These are phyloP conservation scores for Microdochium bolleyi DNA, from an alignment of 2,329 filamentous ascomycete genomes.

Conservation along the genomic window DNA sequence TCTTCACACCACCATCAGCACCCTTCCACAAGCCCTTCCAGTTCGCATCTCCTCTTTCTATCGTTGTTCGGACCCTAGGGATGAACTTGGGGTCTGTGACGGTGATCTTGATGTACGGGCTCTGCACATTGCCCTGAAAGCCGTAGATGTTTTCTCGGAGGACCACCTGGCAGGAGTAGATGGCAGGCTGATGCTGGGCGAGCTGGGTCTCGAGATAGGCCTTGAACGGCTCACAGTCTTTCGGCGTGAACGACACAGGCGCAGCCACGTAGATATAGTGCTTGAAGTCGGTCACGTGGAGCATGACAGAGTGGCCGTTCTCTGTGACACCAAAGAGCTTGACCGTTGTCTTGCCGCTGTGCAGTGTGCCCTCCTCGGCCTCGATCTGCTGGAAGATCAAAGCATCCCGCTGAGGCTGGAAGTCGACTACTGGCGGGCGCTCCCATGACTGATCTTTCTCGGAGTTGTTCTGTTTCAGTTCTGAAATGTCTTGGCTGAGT, in stretches of 20 bases:
- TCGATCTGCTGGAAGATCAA: constrained; percentile 96
- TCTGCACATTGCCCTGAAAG: constrained; percentile 88
- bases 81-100: constrained; percentile 86
- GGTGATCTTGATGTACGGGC: constrained; percentile 87
- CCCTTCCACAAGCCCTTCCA: constrained; percentile 86
- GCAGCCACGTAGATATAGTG: constrained; percentile 95
- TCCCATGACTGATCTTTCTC: constrained; percentile 95
- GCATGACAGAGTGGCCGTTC: constrained; percentile 78
- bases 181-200: constrained; percentile 63
- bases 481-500: constrained; percentile 86
- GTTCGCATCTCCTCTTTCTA: constrained; percentile 72
- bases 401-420: constrained; percentile 51
- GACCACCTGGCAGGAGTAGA: constrained; percentile 74
- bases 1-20: constrained; percentile 64
- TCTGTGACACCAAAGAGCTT: constrained; percentile 90
- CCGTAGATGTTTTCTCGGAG: constrained; percentile 88
- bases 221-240: constrained; percentile 73
- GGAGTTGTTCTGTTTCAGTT: constrained; percentile 75
- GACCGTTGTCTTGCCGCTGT: constrained; percentile 68
- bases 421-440: constrained; percentile 44
- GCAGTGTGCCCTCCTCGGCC: constrained; percentile 77
- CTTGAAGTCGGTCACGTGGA: constrained; percentile 92
- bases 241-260: constrained; percentile 68
- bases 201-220: constrained; percentile 73
- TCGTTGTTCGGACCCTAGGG: constrained; percentile 61